Conservation (phyloP, 495 filamentous ascomycete genomes). For the Aspergillus taichungensis region DNA sequence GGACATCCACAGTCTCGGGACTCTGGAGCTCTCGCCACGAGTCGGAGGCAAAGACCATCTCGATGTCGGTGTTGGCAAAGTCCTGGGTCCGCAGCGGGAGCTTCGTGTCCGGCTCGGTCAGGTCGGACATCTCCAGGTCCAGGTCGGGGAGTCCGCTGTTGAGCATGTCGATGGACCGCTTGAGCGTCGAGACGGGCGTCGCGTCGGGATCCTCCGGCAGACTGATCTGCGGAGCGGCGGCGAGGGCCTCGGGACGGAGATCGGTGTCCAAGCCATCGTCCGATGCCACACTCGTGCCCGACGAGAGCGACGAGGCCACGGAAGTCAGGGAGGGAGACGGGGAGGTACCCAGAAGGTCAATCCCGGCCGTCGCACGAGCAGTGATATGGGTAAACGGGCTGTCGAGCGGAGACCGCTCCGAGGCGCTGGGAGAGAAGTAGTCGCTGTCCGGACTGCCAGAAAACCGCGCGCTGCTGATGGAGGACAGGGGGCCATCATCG, state of each 20-base stretch:
- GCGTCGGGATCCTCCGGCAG: conserved; percentile 24
- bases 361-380: conserved; percentile 27
- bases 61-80: conserved; percentile 32
- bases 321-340: conserved; percentile 40
- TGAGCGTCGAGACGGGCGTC: conserved; percentile 28
- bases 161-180: conserved; percentile 39
- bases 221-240: conserved; percentile 25
- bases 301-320: conserved; percentile 39
- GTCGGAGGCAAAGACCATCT: conserved; percentile 22
- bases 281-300: conserved; percentile 34
- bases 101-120: conserved; percentile 34
- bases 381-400: conserved; percentile 20
- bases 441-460: conserved; percentile 30
- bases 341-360: conserved; percentile 35
- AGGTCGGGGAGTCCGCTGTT: conserved; percentile 34
- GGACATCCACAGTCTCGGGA: conserved; percentile 82
- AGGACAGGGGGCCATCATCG: conserved; percentile 28
- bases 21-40: conserved; percentile 60
- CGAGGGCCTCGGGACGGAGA: conserved; percentile 12
- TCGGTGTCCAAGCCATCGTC: conserved; percentile 25
- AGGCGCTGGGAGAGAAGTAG: conserved; percentile 33
- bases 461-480: conserved; percentile 26
- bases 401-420: conserved; percentile 13
- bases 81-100: conserved; percentile 34
- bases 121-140: conserved; percentile 39